Evolutionary conservation across 1,139 yeast genomes (phyloP).

Genomic region (Lodderomyces margitis): DNA sequence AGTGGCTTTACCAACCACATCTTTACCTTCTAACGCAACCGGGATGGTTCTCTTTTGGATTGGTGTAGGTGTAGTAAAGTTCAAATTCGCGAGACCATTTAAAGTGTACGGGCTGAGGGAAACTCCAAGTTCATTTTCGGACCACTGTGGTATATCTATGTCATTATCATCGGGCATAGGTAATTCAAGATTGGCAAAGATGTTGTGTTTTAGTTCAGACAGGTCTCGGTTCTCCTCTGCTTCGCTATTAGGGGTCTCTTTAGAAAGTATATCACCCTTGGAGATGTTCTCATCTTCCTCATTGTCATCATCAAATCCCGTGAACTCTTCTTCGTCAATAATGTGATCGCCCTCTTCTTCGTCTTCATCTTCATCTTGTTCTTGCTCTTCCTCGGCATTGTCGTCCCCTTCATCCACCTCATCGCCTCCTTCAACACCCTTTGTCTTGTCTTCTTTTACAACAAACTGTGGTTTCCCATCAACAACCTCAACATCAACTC

Average conservation of each 20-base stretch:
- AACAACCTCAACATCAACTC: constrained; percentile 74
- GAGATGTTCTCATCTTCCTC: constrained; percentile 11
- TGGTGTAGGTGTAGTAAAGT: constrained; percentile 72
- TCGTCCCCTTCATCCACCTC: constrained; percentile 13
- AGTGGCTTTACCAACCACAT: constrained; percentile 92
- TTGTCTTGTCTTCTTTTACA: constrained; percentile 41
- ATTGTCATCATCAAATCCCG: constrained; percentile 27
- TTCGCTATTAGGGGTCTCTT: constrained; percentile 1
- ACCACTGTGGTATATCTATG: constrained; percentile 62
- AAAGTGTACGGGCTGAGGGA: constrained; percentile 53
- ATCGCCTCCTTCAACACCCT: constrained; percentile 14
- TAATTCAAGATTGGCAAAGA: constrained; percentile 24
- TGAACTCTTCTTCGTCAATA: constrained; percentile 22
- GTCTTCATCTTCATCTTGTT: constrained; percentile 11
- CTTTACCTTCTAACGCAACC: constrained; percentile 65
- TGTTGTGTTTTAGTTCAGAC: constrained; percentile 21
- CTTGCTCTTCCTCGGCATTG: constrained; percentile 18
- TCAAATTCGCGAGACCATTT: constrained; percentile 57
- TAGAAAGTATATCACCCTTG: not conserved
- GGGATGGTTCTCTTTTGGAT: constrained; percentile 84
- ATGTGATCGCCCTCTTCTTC: constrained; percentile 14
- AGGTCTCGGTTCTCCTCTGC: constrained; percentile 12
- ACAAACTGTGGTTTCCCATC: constrained; percentile 65
- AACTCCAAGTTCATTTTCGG: constrained; percentile 23
- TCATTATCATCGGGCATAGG: constrained; percentile 40